Percentiles rank a stretch among this genome's conserved stretches.
Evolutionary conservation across 768 basidiomycete species (phyloP).

Genomic region (Gymnopilus dilepis): DNA sequence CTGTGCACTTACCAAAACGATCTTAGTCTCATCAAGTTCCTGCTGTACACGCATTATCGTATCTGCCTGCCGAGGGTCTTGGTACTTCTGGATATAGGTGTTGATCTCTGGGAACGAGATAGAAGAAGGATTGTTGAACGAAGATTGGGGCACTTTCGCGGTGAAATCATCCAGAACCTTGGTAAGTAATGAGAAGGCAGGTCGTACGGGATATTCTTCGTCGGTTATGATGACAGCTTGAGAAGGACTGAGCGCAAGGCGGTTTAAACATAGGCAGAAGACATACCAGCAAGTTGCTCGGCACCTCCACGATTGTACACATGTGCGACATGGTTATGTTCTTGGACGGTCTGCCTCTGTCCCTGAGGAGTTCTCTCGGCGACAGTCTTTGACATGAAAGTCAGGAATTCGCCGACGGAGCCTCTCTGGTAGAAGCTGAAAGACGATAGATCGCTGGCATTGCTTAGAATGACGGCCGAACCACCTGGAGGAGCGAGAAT

Average conservation of each 20-base stretch:
- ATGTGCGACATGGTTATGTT: slow-evolving; percentile 92
- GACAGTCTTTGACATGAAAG: slow-evolving; percentile 93
- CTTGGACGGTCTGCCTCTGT: slow-evolving; percentile 92
- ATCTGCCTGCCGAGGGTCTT: slow-evolving; percentile 97
- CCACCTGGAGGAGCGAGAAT: slow-evolving; percentile 70
- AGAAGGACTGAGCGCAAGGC: not conserved
- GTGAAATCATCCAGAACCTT: slow-evolving; percentile 94
- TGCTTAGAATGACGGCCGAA: slow-evolving; percentile 65
- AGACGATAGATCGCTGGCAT: slow-evolving; percentile 80
- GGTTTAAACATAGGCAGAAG: not conserved
- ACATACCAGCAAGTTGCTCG: slow-evolving; percentile 81
- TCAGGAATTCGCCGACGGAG: slow-evolving; percentile 89
- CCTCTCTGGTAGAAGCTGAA: slow-evolving; percentile 95
- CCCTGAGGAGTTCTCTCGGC: slow-evolving; percentile 86
- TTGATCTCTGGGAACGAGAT: slow-evolving; percentile 81
- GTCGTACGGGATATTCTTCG: slow-evolving; percentile 94
- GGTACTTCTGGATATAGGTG: slow-evolving; percentile 87
- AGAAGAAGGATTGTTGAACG: slow-evolving; percentile 65
- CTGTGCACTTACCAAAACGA: slow-evolving; percentile 77
- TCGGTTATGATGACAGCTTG: slow-evolving; percentile 92
- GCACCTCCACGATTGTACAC: slow-evolving; percentile 91
- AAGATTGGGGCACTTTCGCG: slow-evolving; percentile 73
- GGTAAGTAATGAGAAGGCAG: slow-evolving; percentile 93
- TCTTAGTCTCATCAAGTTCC: slow-evolving; percentile 99
- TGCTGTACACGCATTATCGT: slow-evolving; percentile 98